These are phyloP conservation scores for Lyophyllum shimeji DNA, from an alignment of 768 basidiomycete genomes.

Conservation along the genomic window DNA sequence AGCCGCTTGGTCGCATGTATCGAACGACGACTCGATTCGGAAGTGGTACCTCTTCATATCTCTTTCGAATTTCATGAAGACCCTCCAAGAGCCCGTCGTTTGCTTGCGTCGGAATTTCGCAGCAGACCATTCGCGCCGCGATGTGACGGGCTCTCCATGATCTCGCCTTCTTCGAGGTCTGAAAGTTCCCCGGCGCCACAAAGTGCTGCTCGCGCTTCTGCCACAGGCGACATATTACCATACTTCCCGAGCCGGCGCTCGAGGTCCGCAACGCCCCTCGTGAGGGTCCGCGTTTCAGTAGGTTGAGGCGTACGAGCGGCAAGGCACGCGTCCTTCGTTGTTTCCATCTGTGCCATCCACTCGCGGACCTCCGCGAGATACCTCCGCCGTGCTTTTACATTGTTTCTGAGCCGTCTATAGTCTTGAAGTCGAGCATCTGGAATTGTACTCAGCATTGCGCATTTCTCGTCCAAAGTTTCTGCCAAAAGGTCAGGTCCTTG, in stretches of 20 bases:
- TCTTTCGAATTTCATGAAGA: background rate
- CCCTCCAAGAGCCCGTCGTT: background rate
- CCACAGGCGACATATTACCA: background rate
- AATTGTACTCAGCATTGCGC: background rate
- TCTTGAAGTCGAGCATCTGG: conserved; percentile 1
- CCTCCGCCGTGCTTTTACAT: background rate
- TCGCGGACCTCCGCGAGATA: background rate
- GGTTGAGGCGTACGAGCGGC: background rate
- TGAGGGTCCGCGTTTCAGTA: background rate
- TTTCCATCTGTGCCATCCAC: background rate
- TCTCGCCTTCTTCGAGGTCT: conserved; percentile 6
- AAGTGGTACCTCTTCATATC: conserved; percentile 5
- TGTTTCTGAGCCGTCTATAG: background rate
- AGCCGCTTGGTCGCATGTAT: background rate
- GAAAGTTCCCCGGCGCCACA: background rate
- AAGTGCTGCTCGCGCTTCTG: background rate
- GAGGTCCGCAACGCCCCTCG: background rate
- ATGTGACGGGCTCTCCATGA: background rate
- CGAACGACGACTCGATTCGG: background rate
- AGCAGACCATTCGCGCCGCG: no score
- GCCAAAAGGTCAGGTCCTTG: background rate
- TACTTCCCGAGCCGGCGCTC: background rate
- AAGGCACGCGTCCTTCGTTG: background rate
- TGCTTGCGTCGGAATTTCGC: background rate
- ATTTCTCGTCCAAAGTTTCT: conserved; percentile 8